Percentiles rank a stretch among this genome's conserved stretches.
Evolutionary conservation across 2,329 filamentous ascomycete species (phyloP).

Genomic region (Paraconiothyrium brasiliense): DNA sequence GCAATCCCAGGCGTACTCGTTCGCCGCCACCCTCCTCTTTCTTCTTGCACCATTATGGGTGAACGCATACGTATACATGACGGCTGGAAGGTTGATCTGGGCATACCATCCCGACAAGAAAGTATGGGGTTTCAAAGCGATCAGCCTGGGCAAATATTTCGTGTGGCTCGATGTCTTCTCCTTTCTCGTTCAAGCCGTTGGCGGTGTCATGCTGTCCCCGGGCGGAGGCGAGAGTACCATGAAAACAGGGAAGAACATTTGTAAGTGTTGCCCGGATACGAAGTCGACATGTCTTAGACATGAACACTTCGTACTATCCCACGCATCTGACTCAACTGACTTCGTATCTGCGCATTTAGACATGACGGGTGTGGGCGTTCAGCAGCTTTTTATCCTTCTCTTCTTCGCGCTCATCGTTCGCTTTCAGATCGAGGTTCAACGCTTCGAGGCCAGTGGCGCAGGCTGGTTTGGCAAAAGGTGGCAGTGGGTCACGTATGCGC

Average conservation of each 20-base stretch:
- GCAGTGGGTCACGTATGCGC: slow-evolving; percentile 45
- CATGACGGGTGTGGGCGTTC: slow-evolving; percentile 46
- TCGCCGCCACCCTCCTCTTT: slow-evolving; percentile 54
- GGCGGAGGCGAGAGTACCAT: slow-evolving; percentile 36
- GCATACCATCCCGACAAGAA: slow-evolving; percentile 48
- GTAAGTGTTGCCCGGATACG: too few relatives aligned
- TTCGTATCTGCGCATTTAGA: slow-evolving; percentile 37
- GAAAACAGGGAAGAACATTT: slow-evolving; percentile 45
- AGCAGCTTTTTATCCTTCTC: slow-evolving; percentile 43
- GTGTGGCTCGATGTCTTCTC: slow-evolving; percentile 56
- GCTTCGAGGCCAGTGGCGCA: slow-evolving; percentile 12
- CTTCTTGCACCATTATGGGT: slow-evolving; percentile 56
- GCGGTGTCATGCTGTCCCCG: slow-evolving; percentile 48
- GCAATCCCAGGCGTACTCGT: slow-evolving; percentile 41
- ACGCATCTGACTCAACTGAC: too few relatives aligned
- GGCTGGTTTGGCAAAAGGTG: slow-evolving; percentile 18
- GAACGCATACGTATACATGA: slow-evolving; percentile 58
- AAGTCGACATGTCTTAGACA: too few relatives aligned
- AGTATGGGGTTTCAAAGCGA: slow-evolving; percentile 49
- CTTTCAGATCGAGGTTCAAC: slow-evolving; percentile 30
- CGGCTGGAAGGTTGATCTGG: slow-evolving; percentile 51
- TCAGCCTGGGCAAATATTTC: slow-evolving; percentile 53
- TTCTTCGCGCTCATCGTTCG: slow-evolving; percentile 31
- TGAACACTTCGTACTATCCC: too few relatives aligned
- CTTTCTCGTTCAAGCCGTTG: slow-evolving; percentile 57